Conservation (phyloP, 2,329 filamentous ascomycete species). For the Diaporthe longicolla region DNA sequence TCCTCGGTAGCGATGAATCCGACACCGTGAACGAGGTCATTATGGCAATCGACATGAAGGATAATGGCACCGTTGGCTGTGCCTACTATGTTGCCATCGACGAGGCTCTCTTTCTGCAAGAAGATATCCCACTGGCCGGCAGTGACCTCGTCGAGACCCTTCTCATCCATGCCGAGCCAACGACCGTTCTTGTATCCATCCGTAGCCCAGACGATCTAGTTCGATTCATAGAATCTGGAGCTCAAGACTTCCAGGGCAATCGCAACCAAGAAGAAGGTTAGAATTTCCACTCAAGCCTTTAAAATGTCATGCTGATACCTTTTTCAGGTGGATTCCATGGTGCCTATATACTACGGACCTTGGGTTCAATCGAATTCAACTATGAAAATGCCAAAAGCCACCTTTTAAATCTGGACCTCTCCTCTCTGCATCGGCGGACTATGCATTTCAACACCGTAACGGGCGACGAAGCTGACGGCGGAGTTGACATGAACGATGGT, state of each 20-base stretch:
- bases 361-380: slow-evolving; percentile 80
- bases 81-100: slow-evolving; percentile 83
- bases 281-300: background rate
- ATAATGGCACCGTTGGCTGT: slow-evolving; percentile 82
- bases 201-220: slow-evolving; percentile 60
- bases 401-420: slow-evolving; percentile 71
- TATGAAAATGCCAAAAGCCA: slow-evolving; percentile 77
- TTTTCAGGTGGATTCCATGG: slow-evolving; percentile 54
- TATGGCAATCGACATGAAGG: slow-evolving; percentile 83
- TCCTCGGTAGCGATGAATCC: slow-evolving; percentile 41
- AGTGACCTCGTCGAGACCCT: slow-evolving; percentile 77
- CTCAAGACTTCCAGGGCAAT: slow-evolving; percentile 51
- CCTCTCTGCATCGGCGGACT: slow-evolving; percentile 61
- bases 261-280: slow-evolving; percentile 43
- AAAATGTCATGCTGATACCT: slow-evolving; percentile 7
- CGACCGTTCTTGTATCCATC: slow-evolving; percentile 66
- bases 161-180: slow-evolving; percentile 68
- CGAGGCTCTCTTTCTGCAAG: slow-evolving; percentile 80
- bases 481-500: slow-evolving; percentile 58
- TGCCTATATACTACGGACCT: slow-evolving; percentile 71
- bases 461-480: slow-evolving; percentile 54
- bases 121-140: slow-evolving; percentile 80
- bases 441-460: slow-evolving; percentile 68
- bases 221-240: slow-evolving; percentile 52
- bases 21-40: slow-evolving; percentile 74